Percentiles rank a stretch among this genome's conserved stretches.
Evolutionary conservation across 345 rosid species (phyloP).

Genomic region (Nephelium lappaceum): DNA sequence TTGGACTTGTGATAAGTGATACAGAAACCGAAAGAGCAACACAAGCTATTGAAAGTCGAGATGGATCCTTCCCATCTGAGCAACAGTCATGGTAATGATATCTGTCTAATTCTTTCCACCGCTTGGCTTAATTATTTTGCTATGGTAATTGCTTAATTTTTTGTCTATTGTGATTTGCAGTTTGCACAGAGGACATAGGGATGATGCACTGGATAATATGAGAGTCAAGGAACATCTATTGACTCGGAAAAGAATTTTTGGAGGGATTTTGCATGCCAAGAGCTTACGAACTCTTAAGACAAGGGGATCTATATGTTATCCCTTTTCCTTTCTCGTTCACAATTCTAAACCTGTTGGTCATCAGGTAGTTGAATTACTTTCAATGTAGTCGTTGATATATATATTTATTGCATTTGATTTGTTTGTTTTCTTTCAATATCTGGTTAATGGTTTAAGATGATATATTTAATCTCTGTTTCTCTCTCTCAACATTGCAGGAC

Average conservation of each 20-base stretch:
- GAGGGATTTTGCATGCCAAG: slow-evolving; percentile 70
- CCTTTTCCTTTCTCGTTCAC: slow-evolving; percentile 58
- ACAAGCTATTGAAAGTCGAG: slow-evolving; percentile 31
- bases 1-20: slow-evolving; percentile 64
- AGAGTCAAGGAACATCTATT: slow-evolving; percentile 36
- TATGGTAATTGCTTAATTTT: slow-evolving; percentile 1
- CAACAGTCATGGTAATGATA: slow-evolving; percentile 49
- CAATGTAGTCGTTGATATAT: background rate
- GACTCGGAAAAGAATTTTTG: slow-evolving; percentile 44
- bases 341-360: slow-evolving; percentile 88
- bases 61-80: slow-evolving; percentile 36
- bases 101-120: slow-evolving; percentile 10
- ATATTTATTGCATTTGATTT: slow-evolving; percentile 5
- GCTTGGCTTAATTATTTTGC: slow-evolving; percentile 4
- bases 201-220: slow-evolving; percentile 26
- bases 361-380: slow-evolving; percentile 58
- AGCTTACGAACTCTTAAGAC: slow-evolving; percentile 65
- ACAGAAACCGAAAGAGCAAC: slow-evolving; percentile 35
- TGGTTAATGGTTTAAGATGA: slow-evolving; percentile 2
- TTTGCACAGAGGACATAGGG: slow-evolving; percentile 34
- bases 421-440: slow-evolving; percentile 6
- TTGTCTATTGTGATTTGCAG: slow-evolving; percentile 25
- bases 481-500: slow-evolving; percentile 53
- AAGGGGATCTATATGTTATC: slow-evolving; percentile 52
- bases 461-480: slow-evolving; percentile 10